phyloP scores from a whole-genome alignment of 257 asterid species.

The Perilla frutescens region DNA sequence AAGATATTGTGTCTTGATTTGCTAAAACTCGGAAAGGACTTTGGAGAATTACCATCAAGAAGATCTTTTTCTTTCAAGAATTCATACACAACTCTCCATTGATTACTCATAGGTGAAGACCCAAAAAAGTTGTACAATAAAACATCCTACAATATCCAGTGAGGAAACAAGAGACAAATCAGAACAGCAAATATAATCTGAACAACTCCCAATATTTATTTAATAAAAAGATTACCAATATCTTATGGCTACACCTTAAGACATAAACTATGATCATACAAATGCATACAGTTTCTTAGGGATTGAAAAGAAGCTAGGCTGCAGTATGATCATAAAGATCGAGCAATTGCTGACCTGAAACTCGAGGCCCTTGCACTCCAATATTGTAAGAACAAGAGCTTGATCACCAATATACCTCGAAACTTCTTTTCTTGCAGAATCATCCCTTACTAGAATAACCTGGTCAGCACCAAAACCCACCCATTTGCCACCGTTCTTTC shows the following conservation, averaged over 20 bases:
- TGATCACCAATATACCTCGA: conserved; percentile 48
- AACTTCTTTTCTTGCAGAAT: conserved; percentile 48
- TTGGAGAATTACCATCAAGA: conserved; percentile 41
- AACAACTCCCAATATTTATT: no score
- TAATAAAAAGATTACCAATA: no score
- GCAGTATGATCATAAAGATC: no score
- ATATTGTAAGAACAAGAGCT: conserved; percentile 63
- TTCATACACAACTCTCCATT: conserved; percentile 76
- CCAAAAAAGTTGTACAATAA: conserved; percentile 67
- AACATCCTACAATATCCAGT: conserved; percentile 55
- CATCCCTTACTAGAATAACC: conserved; percentile 69
- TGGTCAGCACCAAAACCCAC: conserved; percentile 77
- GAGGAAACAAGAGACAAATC: neutral
- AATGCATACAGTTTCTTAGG: neutral
- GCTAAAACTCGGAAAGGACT: conserved; percentile 55
- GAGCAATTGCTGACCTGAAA: conserved; percentile 53
- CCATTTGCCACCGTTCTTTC: conserved; percentile 44
- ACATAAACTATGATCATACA: neutral
- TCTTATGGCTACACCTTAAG: neutral
- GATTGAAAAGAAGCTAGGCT: neutral
- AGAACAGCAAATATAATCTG: no score
- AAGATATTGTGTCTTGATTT: conserved; percentile 55
- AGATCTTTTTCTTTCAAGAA: conserved; percentile 51
- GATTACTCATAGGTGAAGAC: conserved; percentile 61
- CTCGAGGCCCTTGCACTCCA: conserved; percentile 79